Base-by-base conservation (phyloP, 225 moss, liverwort and hornwort genomes). In the Polytrichum formosum region DNA sequence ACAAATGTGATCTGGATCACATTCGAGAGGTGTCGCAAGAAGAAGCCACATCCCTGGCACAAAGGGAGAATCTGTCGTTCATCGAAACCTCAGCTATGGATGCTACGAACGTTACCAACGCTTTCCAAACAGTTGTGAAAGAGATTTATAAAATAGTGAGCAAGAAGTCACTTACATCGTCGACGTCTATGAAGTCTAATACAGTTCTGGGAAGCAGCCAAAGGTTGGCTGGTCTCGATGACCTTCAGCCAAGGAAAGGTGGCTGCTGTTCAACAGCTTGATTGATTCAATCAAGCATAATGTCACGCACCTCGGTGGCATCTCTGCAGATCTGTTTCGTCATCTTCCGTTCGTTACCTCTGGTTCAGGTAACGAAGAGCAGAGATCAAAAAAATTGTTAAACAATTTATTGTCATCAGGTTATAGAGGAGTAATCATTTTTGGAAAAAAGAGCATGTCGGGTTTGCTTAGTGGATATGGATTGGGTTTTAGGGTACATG, bases 61-160 rank as follows among this genome's bases (percentile, higher is more conserved):
- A 93, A 81, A 84, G 29, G 63, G 96, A 96, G 81, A 88, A 83
- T 70, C 76, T 93, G 79, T 91, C 91, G 55, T 92, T 96, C 63
- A 89, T 93, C 54, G 96, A 96, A 81, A 93, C 93, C 22, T 93
- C 96, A 5, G 93, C 96, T 7, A 84, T 96, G 81, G 91, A 96
- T 67, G 75, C 91, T 28, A 93, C 90, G n/a, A 96, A 93, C 53
- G 93, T 96, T 21, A 92, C 82, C 69, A 86, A 83, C 67, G 96
- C 96, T 13, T 93, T 96, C 59, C 87, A 96, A 82, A 90, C 91
- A 1, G 93, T 93, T 19, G 93, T 93, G 65, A 88, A 81, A 68
- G 96, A 96, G 78, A 93, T 96, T 35, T 96, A 93, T 64, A 89
- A 87, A 56, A 87, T 93, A 54, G 91, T 93, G 60, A 92, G 96